A percentile compares a stretch with the other conserved stretches of the same genome.
Conservation (phyloP, 768 basidiomycete species). For the Cantharellus anzutake region DNA sequence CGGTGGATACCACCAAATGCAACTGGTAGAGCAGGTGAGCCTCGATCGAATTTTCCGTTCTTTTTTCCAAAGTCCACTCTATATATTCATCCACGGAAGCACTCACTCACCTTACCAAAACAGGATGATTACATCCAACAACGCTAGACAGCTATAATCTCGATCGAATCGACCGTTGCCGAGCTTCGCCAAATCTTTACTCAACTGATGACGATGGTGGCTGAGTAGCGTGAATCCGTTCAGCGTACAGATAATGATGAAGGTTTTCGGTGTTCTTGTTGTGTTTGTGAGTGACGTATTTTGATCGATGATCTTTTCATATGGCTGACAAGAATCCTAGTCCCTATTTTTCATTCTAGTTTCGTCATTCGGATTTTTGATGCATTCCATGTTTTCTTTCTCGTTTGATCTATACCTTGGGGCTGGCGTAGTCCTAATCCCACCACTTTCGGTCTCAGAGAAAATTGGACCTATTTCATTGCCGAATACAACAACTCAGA, state of each 20-base stretch:
- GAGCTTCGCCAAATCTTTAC: conserved; percentile 96
- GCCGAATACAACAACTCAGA: no score
- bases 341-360: conserved; percentile 33
- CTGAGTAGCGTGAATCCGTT: conserved; percentile 94
- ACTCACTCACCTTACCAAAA: no score
- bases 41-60: background rate
- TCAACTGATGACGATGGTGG: conserved; percentile 93
- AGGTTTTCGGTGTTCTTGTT: conserved; percentile 87
- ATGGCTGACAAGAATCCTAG: conserved; percentile 12
- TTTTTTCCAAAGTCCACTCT: conserved; percentile 4
- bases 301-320: background rate
- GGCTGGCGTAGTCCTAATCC: no score
- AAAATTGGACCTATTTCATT: no score
- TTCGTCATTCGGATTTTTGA: background rate
- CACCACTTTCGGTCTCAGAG: no score
- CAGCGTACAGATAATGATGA: conserved; percentile 97
- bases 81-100: no score
- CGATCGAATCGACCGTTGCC: conserved; percentile 96
- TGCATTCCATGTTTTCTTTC: background rate
- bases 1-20: conserved; percentile 83
- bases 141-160: conserved; percentile 91
- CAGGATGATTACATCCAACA: conserved; percentile 93
- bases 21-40: conserved; percentile 85
- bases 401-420: no score
- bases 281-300: conserved; percentile 64